These are phyloP conservation scores for Chrysanthemum seticuspe DNA, from an alignment of 129 eudicot species.

Conservation along the genomic window DNA sequence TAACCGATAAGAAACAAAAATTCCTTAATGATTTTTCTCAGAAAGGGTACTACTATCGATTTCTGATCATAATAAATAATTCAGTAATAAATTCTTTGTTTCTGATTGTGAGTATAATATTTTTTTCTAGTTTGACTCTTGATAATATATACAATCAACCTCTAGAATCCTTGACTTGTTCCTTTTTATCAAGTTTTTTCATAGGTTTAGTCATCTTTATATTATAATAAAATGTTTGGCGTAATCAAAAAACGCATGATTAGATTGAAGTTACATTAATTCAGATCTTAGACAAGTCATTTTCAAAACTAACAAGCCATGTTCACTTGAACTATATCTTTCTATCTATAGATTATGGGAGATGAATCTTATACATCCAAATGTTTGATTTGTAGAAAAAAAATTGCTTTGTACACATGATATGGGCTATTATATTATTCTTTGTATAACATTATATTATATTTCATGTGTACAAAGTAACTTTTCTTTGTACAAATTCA, in stretches of 20 bases:
- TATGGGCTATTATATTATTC: no score
- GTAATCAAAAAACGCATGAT: constrained; percentile 23
- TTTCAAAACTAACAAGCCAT: not conserved
- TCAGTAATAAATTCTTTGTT: constrained; percentile 9
- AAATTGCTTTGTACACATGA: no score
- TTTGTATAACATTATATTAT: no score
- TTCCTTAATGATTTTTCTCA: constrained; percentile 25
- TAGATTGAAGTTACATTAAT: constrained; percentile 17
- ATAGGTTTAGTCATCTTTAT: constrained; percentile 1
- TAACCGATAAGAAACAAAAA: constrained; percentile 33
- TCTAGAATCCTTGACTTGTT: constrained; percentile 22
- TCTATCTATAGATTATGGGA: not conserved
- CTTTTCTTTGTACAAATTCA: not conserved
- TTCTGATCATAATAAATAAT: constrained; percentile 16
- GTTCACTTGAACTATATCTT: not conserved
- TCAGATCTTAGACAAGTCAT: constrained; percentile 14
- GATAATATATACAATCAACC: constrained; percentile 13
- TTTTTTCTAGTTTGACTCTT: constrained; percentile 27
- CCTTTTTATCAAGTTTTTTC: not conserved
- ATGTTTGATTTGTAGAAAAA: no score
- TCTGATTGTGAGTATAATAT: constrained; percentile 9
- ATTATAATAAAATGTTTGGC: constrained; percentile 13
- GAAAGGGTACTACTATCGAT: constrained; percentile 8
- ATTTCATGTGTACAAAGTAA: not conserved
- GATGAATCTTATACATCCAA: no score